Conservation (phyloP, 768 basidiomycete species). For the Tephrocybe sp. region DNA sequence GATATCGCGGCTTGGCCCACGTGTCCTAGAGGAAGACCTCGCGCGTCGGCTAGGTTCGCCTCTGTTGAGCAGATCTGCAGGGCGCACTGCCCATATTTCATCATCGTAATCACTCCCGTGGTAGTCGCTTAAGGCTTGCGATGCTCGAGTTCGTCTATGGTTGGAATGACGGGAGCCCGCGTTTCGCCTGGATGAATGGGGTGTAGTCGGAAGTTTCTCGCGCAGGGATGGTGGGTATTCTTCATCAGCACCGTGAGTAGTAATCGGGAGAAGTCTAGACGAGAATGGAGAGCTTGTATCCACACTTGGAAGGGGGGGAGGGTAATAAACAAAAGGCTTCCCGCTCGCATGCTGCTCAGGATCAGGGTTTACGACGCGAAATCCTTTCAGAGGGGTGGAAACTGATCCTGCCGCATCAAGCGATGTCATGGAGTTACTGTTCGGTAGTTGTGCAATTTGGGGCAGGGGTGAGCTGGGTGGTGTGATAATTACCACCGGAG, state of each 20-base stretch:
- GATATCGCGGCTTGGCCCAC: neutral
- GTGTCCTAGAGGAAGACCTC: slow-evolving; percentile 5
- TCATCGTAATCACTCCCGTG: slow-evolving; percentile 16
- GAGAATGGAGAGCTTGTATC: slow-evolving; percentile 14
- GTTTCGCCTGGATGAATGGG: neutral
- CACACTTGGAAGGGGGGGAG: slow-evolving; percentile 19
- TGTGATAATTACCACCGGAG: slow-evolving; percentile 34
- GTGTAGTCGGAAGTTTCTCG: neutral
- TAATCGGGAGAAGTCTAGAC: slow-evolving; percentile 15
- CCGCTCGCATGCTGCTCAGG: slow-evolving; percentile 21
- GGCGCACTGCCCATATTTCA: slow-evolving; percentile 33
- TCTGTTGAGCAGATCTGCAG: slow-evolving; percentile 19
- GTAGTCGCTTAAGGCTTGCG: neutral
- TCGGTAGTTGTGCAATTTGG: slow-evolving; percentile 3
- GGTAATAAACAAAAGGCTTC: slow-evolving; percentile 17
- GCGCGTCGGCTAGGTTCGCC: neutral
- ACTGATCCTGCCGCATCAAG: slow-evolving; percentile 14
- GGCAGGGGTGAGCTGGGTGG: slow-evolving; percentile 26
- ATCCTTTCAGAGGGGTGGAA: slow-evolving; percentile 23
- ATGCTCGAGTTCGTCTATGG: slow-evolving; percentile 1
- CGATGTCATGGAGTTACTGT: slow-evolving; percentile 11
- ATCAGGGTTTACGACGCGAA: slow-evolving; percentile 32
- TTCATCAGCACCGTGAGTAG: slow-evolving; percentile 4
- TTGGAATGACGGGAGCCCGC: neutral
- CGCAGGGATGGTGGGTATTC: neutral